Conservation (phyloP, 2,329 filamentous ascomycete genomes). For the Aspergillus fijiensis region DNA sequence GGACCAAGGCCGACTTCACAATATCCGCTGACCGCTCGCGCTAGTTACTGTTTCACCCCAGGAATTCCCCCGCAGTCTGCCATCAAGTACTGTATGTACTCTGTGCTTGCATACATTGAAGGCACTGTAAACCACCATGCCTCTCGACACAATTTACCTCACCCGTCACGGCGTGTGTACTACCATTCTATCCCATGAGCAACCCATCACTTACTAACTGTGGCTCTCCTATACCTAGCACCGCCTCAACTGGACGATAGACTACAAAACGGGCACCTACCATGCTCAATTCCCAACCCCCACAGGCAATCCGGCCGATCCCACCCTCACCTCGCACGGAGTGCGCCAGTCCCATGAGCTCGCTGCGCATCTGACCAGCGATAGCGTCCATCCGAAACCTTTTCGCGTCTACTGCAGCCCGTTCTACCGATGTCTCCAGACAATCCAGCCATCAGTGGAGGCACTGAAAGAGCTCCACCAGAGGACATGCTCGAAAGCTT, state of each 20-base stretch:
- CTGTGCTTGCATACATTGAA: background rate
- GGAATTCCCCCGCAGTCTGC: conserved; percentile 11
- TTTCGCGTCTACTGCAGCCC: conserved; percentile 73
- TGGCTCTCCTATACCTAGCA: conserved; percentile 79
- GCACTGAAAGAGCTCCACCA: conserved; percentile 33
- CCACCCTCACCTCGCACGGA: conserved; percentile 81
- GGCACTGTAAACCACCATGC: conserved; percentile 46
- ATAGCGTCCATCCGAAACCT: conserved; percentile 39
- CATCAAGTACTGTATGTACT: background rate
- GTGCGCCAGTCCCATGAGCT: conserved; percentile 80
- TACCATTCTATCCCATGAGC: background rate
- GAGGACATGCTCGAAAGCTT: background rate
- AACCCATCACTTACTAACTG: background rate
- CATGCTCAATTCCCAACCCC: conserved; percentile 71
- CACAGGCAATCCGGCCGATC: conserved; percentile 84
- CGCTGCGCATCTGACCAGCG: conserved; percentile 45
- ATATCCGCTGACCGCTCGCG: conserved; percentile 9
- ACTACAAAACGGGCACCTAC: conserved; percentile 77
- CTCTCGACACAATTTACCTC: conserved; percentile 70
- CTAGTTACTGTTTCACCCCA: conserved; percentile 15
- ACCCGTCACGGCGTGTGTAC: conserved; percentile 70
- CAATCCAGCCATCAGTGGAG: conserved; percentile 64
- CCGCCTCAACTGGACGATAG: conserved; percentile 84
- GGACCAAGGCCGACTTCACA: conserved; percentile 6
- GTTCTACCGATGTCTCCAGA: conserved; percentile 86